These are phyloP conservation scores for Lasiodiplodia sp. DNA, from an alignment of 2,329 filamentous ascomycete species.

Conservation along the genomic window DNA sequence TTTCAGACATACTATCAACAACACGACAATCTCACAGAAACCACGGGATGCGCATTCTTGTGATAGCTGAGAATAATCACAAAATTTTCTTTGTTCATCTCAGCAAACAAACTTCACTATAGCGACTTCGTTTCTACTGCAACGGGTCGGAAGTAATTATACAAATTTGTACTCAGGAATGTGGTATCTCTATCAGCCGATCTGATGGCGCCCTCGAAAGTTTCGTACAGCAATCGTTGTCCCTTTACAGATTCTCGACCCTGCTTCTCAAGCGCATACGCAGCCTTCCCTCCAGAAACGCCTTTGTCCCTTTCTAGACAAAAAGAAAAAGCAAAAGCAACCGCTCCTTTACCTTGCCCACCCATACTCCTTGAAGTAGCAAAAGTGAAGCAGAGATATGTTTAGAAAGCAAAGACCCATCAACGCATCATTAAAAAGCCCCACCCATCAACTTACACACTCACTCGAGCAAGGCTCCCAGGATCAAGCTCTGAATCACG, in stretches of 20 bases:
- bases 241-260: neutral
- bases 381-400: neutral
- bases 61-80: no score
- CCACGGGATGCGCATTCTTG: no score
- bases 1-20: no score
- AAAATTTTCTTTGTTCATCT: no score
- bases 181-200: neutral
- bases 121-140: no score
- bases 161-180: neutral
- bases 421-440: neutral
- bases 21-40: no score
- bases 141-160: neutral
- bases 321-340: neutral
- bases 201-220: neutral
- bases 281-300: neutral
- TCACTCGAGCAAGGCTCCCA: slow-evolving; percentile 75
- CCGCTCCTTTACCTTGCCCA: neutral
- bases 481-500: slow-evolving; percentile 89
- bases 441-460: neutral
- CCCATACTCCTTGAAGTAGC: neutral
- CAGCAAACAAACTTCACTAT: no score
- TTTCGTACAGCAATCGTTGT: neutral
- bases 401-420: neutral
- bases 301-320: neutral
- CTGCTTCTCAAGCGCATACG: neutral